phyloP scores from a whole-genome alignment of 2,329 filamentous ascomycete genomes.

The Aspergillus amoenus region DNA sequence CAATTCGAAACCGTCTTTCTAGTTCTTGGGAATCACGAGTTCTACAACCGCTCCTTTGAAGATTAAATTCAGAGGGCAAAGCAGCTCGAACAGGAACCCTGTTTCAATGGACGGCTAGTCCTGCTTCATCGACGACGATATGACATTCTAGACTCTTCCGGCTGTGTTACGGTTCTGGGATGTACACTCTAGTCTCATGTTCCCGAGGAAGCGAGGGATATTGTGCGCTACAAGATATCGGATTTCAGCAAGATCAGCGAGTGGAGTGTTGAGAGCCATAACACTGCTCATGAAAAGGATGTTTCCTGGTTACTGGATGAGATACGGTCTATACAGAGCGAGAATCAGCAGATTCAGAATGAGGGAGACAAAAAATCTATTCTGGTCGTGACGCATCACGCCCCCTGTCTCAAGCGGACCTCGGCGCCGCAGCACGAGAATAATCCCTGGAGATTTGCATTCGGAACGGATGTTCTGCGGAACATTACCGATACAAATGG shows the following conservation, averaged over 20 bases:
- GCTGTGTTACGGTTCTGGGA: conserved; percentile 52
- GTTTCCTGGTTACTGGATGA: conserved; percentile 51
- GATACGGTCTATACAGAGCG: conserved; percentile 25
- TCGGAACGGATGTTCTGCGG: conserved; percentile 52
- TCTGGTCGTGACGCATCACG: conserved; percentile 59
- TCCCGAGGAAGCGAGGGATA: conserved; percentile 35
- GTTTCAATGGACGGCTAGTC: conserved; percentile 25
- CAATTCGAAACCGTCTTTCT: conserved; percentile 25
- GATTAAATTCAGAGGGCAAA: conserved; percentile 23
- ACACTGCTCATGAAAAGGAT: conserved; percentile 49
- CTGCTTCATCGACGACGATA: conserved; percentile 27
- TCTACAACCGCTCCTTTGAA: conserved; percentile 24
- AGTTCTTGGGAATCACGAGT: conserved; percentile 30
- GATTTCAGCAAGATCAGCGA: conserved; percentile 56
- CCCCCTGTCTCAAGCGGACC: conserved; percentile 51
- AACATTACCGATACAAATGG: conserved; percentile 13
- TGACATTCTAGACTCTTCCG: conserved; percentile 18
- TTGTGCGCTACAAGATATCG: conserved; percentile 48
- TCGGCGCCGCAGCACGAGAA: conserved; percentile 51
- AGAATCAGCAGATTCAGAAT: neutral
- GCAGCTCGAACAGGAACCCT: conserved; percentile 28
- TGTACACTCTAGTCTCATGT: conserved; percentile 60
- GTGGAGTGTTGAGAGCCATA: conserved; percentile 55
- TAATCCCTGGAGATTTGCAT: conserved; percentile 51
- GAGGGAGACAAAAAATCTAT: conserved; percentile 24